Evolutionary conservation across 148 eudicot species (phyloP), one percentile per base, ranked within the genome.

Genomic region (Camellia granthamiana): DNA sequence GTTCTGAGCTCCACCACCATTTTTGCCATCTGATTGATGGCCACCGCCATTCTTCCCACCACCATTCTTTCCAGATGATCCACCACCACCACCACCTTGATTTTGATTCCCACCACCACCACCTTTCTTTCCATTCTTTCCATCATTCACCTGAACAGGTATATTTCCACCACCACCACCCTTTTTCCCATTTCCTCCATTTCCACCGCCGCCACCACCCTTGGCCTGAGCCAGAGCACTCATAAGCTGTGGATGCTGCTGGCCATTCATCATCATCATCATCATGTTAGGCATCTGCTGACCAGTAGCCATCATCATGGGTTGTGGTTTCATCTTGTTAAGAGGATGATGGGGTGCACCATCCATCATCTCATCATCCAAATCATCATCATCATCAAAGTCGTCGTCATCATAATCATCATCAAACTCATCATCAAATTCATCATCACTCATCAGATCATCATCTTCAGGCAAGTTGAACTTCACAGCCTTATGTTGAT

Each of bases 261-360:
- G 38, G 38, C 83, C 85, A 75, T 86, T 89, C 89, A 92, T 82
- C 91, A 86, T 83, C 90, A 86, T 83, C 90, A 76, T 84, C 92
- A 84, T 82, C 83, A 79, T 81, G n/a, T 80, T 77, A 56, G 84
- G 82, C 81, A 84, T 84, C 84, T 83, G 84, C n/a, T 80, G 82
- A 46, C 86, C 88, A 68, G 81, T 85, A 75, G 86, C 85, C 75
- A 80, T 82, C 72, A 15, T 60, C 38, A 30, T 30, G 38, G 38
- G 9, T 88, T 82, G 38, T 30, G 38, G 38, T 73, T 90, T 90
- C 87, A 87, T 89, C 86, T 92, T 92, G 19, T 78, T 88, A 16
- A 79, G 47, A 0, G 79, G 84, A 44, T 63, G 70, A 16, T 63
- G 72, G 21, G 38, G 72, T 49, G 38, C 61, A 64, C 79, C 84